Evolutionary conservation across 108 stramenopile genomes (phyloP).

Genomic region (Tribonema minus): DNA sequence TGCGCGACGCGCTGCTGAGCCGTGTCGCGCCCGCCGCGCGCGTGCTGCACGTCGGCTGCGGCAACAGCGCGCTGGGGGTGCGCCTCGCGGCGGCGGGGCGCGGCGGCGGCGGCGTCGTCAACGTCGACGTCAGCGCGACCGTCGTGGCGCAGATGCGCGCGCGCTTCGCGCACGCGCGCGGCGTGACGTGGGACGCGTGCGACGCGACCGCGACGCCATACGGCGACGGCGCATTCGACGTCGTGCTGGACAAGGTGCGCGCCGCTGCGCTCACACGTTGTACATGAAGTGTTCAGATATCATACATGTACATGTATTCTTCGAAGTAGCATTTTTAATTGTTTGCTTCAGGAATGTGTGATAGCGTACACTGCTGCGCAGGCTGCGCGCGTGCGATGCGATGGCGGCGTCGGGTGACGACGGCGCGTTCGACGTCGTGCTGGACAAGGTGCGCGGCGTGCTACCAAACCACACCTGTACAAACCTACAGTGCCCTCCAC

Average conservation of each 20-base stretch:
- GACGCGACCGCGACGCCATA: not conserved
- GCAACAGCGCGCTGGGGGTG: not conserved
- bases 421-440: not conserved
- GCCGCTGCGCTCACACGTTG: not conserved
- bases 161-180: not conserved
- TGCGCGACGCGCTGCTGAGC: not conserved
- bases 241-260: not conserved
- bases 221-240: not conserved
- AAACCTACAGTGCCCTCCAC: not conserved
- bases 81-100: not conserved
- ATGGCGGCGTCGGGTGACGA: not conserved
- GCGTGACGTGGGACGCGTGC: not conserved
- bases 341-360: no score
- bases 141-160: not conserved
- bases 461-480: no score
- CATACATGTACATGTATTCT: not conserved
- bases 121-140: not conserved
- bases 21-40: not conserved
- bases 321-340: not conserved
- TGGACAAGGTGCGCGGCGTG: not conserved
- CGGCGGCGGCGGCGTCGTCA: not conserved
- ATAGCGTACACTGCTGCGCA: not conserved
- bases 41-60: not conserved
- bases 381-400: not conserved
- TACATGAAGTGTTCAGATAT: not conserved